Percentiles rank a stretch among this genome's conserved stretches.
Evolutionary conservation across 345 rosid genomes (phyloP).

Genomic region (Camelina sativa): DNA sequence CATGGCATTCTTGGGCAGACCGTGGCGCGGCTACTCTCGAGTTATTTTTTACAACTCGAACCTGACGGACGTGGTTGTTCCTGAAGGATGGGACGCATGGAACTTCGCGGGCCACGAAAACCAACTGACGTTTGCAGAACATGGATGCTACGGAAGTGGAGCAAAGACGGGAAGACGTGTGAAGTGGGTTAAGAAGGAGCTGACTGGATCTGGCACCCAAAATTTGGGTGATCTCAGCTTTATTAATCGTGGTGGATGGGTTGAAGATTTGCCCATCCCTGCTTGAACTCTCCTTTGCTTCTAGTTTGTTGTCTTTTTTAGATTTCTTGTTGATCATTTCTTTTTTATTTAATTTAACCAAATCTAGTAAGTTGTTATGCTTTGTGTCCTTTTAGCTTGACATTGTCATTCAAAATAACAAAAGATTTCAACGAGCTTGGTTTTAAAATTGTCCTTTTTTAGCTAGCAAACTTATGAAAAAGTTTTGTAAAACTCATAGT

Average conservation of each 20-base stretch:
- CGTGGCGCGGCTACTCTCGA: conserved; percentile 58
- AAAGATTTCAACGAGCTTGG: not conserved
- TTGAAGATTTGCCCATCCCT: conserved; percentile 47
- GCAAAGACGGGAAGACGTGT: conserved; percentile 49
- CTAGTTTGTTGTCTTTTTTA: not conserved
- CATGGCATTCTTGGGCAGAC: conserved; percentile 56
- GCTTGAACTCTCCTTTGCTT: conserved; percentile 21
- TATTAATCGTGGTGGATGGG: conserved; percentile 61
- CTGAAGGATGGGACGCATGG: conserved; percentile 66
- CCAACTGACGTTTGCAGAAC: conserved; percentile 46
- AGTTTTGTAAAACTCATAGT: not conserved
- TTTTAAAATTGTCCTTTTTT: not conserved
- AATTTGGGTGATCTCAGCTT: conserved; percentile 46
- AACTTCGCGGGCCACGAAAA: conserved; percentile 37
- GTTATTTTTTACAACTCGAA: conserved; percentile 50
- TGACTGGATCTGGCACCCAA: not conserved
- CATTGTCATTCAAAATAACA: not conserved
- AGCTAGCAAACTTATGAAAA: not conserved
- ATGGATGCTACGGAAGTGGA: conserved; percentile 50
- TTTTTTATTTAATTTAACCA: conserved; percentile 7
- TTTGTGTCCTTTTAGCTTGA: not conserved
- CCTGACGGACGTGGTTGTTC: conserved; percentile 40
- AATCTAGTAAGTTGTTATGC: conserved; percentile 5
- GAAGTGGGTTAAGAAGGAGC: conserved; percentile 50
- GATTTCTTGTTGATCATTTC: conserved; percentile 1